Conservation (phyloP, 352 stramenopile species). For the Phytophthora agathidicida region DNA sequence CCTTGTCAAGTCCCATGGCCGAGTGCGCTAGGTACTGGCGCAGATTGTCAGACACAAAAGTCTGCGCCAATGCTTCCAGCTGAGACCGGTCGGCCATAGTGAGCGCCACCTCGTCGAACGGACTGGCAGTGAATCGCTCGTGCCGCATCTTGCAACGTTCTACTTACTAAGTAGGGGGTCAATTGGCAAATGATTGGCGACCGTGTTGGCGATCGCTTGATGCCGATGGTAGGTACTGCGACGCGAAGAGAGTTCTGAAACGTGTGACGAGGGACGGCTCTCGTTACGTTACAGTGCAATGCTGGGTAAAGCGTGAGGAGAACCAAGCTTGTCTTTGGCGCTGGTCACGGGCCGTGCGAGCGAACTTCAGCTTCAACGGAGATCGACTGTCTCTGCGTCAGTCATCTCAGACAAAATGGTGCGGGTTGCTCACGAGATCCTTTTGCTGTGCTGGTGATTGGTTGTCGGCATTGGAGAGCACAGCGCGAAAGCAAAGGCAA, state of each 20-base stretch:
- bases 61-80: constrained; percentile 30
- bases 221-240: no score
- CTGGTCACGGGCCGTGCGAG: constrained; percentile 8
- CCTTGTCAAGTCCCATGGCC: constrained; percentile 26
- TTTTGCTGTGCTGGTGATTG: not conserved
- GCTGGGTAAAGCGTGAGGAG: constrained; percentile 19
- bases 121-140: constrained; percentile 29
- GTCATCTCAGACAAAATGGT: constrained; percentile 1
- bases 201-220: no score
- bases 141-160: constrained; percentile 18
- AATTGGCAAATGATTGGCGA: constrained; percentile 29
- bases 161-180: not conserved
- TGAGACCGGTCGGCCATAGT: constrained; percentile 30
- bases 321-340: constrained; percentile 21
- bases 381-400: constrained; percentile 7
- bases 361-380: constrained; percentile 22
- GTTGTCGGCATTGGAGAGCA: not conserved
- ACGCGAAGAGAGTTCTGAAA: constrained; percentile 13
- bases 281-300: constrained; percentile 5
- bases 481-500: not conserved
- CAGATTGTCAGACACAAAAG: constrained; percentile 40
- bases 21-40: constrained; percentile 46
- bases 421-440: constrained; percentile 1
- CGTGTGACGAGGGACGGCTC: constrained; percentile 4
- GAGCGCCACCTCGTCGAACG: constrained; percentile 31